These are phyloP conservation scores for Vaccinium macrocarpon DNA, from an alignment of 148 eudicot genomes.

Conservation along the genomic window DNA sequence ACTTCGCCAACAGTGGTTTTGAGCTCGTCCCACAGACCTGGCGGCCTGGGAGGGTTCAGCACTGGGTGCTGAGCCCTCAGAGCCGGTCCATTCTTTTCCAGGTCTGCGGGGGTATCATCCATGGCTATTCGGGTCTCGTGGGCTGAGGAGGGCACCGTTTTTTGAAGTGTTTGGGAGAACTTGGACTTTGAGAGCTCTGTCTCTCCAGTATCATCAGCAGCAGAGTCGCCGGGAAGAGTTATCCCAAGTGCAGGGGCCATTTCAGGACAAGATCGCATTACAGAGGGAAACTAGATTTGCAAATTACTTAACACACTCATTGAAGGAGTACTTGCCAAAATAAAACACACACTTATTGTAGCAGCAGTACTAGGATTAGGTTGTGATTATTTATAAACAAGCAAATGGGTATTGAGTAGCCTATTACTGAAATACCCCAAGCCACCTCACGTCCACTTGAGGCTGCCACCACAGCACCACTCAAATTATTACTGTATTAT, in stretches of 20 bases:
- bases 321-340: too few species aligned
- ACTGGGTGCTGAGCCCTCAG: slow-evolving; percentile 29
- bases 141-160: slow-evolving; percentile 12
- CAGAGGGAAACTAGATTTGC: neutral
- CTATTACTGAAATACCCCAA: neutral
- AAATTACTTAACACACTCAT: neutral
- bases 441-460: neutral
- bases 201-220: neutral
- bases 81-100: slow-evolving; percentile 3
- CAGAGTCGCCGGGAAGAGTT: neutral
- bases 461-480: neutral
- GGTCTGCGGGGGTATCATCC: neutral
- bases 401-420: neutral
- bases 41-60: slow-evolving; percentile 33
- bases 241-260: slow-evolving; percentile 5
- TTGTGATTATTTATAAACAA: neutral
- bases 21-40: slow-evolving; percentile 23
- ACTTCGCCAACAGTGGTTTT: neutral
- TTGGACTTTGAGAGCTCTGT: slow-evolving; percentile 19
- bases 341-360: neutral
- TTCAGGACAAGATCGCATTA: neutral
- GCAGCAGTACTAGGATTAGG: neutral
- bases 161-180: slow-evolving; percentile 52
- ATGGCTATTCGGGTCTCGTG: neutral
- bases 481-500: neutral